Evolutionary conservation across 495 filamentous ascomycete species (phyloP).

Genomic region (Penicillium diatomitis): DNA sequence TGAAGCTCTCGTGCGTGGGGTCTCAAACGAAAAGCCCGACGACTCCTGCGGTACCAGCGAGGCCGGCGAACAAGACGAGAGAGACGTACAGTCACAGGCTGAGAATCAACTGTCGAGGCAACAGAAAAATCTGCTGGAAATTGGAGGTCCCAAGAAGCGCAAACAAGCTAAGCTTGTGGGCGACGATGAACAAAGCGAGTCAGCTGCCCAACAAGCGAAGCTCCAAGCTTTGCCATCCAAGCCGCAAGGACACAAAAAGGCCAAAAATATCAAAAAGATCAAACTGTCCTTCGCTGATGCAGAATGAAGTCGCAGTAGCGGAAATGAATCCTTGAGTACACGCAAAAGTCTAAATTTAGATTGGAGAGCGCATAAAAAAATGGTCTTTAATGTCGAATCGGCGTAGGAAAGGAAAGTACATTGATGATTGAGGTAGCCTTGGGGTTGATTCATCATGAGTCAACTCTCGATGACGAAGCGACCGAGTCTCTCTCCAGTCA

Average conservation of each 20-base stretch:
- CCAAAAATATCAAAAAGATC: slow-evolving; percentile 40
- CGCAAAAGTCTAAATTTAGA: too few relatives aligned
- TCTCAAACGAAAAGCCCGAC: slow-evolving; percentile 11
- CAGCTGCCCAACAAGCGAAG: slow-evolving; percentile 12
- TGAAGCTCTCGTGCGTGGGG: slow-evolving; percentile 26
- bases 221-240: slow-evolving; percentile 15
- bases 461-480: slow-evolving; percentile 3
- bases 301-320: too few relatives aligned
- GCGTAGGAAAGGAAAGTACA: too few relatives aligned
- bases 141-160: slow-evolving; percentile 35
- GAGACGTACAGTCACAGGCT: slow-evolving; percentile 7
- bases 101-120: slow-evolving; percentile 14
- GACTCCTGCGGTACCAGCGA: slow-evolving; percentile 4
- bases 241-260: slow-evolving; percentile 20
- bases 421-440: neutral
- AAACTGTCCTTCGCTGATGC: slow-evolving; percentile 38
- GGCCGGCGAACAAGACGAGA: slow-evolving; percentile 5
- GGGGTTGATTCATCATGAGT: slow-evolving; percentile 16
- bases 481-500: too few relatives aligned
- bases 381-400: too few relatives aligned
- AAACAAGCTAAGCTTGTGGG: slow-evolving; percentile 37
- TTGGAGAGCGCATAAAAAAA: too few relatives aligned
- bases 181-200: slow-evolving; percentile 18
- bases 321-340: too few relatives aligned
- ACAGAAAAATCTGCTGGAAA: slow-evolving; percentile 31